A percentile compares a stretch with the other conserved stretches of the same genome.
Conservation (phyloP, 306 rosid species). For the Prosopis cineraria region DNA sequence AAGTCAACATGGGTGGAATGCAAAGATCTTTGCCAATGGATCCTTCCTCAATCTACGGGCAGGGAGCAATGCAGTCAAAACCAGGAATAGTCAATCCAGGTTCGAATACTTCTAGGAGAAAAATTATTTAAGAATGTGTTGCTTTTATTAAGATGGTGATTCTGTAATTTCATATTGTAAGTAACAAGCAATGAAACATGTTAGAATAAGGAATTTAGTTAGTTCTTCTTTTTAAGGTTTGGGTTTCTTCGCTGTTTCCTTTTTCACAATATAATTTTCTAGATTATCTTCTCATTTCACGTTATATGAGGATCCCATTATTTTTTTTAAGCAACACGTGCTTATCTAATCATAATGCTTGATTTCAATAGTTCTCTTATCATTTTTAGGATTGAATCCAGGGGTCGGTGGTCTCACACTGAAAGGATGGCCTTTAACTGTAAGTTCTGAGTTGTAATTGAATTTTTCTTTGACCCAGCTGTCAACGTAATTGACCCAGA, state of each 20-base stretch:
- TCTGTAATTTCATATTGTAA: conserved; percentile 18
- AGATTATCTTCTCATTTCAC: conserved; percentile 5
- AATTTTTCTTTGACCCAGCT: conserved; percentile 20
- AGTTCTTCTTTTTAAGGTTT: conserved; percentile 18
- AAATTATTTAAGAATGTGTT: conserved; percentile 11
- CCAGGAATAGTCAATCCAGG: conserved; percentile 85
- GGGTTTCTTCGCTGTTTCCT: conserved; percentile 18
- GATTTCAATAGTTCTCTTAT: conserved; percentile 31
- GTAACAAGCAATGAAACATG: conserved; percentile 24
- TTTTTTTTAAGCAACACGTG: conserved; percentile 12
- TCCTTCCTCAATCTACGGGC: conserved; percentile 80
- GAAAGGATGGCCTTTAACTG: conserved; percentile 97
- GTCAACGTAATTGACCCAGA: conserved; percentile 27
- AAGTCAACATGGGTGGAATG: conserved; percentile 66
- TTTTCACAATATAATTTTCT: background rate
- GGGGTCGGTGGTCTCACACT: conserved; percentile 80
- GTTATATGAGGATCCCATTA: background rate
- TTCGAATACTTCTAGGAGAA: conserved; percentile 26
- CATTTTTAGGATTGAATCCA: conserved; percentile 65
- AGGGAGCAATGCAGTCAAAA: conserved; percentile 81
- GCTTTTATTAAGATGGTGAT: conserved; percentile 3
- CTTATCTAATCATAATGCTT: conserved; percentile 8
- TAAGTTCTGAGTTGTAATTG: conserved; percentile 48
- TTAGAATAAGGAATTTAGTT: conserved; percentile 30
- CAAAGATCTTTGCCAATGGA: conserved; percentile 89